Base-by-base conservation (phyloP, 768 basidiomycete species). In the Leccinum subtestaceum region DNA sequence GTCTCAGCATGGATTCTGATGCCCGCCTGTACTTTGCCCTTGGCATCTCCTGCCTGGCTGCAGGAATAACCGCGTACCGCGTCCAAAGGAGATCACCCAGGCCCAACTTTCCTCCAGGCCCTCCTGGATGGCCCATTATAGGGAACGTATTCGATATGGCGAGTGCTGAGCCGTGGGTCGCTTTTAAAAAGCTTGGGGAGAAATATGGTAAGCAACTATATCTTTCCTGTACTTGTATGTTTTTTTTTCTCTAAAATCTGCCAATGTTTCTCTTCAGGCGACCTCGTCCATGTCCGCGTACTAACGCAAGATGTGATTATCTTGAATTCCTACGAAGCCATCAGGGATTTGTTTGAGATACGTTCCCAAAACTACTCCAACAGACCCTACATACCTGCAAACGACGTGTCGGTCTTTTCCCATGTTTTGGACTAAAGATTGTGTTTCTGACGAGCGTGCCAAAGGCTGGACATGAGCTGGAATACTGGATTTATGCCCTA, bases 111-210 rank as follows among this genome's bases (percentile, higher is more conserved):
- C 60, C 60, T 27, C 60, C 52, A 1, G 60, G 52, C 8, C 60
- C 57, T 15, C 52, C 29, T 2, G 52, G 60, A n/a, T 17, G 52
- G 57, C 60, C 60, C 10, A 32, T 60, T 43, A n/a, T 60, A 2
- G 57, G 60, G 5, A 60, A 60, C 17, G 27, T 60, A 19, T 59
- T 60, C 38, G 60, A 60, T 49, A 49, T 59, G 45, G 52, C 56
- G 17, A 9, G 12, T 34, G n/a, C 45, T 5, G 60, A 60, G 9
- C 57, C 60, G n/a, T 60, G 56, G 50, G 11, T 12, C 1, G 27
- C 31, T 5, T 51, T 34, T 31, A 34, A 51, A 19, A 51, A 19
- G 52, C 51, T 60, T 5, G 46, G 52, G 34, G 56, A 60, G 38
- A 60, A 59, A 17, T 58, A 60, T 9, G 57, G 60, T 53, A 23